Evolutionary conservation across 805 yeast genomes (phyloP).

Genomic region (Suhomyces sp.): DNA sequence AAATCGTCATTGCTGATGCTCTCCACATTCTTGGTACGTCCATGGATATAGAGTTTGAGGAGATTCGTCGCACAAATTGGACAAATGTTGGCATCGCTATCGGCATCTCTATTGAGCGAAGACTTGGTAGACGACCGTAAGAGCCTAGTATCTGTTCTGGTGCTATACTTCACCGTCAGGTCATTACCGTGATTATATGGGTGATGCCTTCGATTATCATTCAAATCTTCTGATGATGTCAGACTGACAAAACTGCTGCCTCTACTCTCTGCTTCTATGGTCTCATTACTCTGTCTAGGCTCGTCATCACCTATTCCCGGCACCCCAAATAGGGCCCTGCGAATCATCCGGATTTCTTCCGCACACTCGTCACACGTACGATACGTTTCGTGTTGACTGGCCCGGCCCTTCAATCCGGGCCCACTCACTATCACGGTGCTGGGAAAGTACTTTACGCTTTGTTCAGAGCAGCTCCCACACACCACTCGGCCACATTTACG

Average conservation of each 20-base stretch:
- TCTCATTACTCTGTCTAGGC: background rate
- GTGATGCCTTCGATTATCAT: conserved; percentile 1
- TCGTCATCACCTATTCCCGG: background rate
- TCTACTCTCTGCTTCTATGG: background rate
- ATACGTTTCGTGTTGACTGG: conserved; percentile 32
- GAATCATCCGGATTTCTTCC: conserved; percentile 42
- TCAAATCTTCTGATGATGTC: background rate
- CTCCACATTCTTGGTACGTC: conserved; percentile 11
- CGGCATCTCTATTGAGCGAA: conserved; percentile 17
- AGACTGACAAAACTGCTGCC: background rate
- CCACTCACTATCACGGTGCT: conserved; percentile 16
- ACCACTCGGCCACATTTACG: conserved; percentile 77
- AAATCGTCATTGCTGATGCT: conserved; percentile 20
- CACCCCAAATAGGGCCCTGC: conserved; percentile 14
- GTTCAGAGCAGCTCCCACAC: conserved; percentile 64
- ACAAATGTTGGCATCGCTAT: conserved; percentile 34
- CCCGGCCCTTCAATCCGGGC: conserved; percentile 11
- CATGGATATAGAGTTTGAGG: conserved; percentile 17
- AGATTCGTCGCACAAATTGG: conserved; percentile 40
- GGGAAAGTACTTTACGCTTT: conserved; percentile 35
- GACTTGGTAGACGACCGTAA: conserved; percentile 20
- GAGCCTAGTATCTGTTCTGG: conserved; percentile 16
- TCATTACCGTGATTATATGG: conserved; percentile 8
- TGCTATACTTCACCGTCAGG: conserved; percentile 19
- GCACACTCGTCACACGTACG: conserved; percentile 76